phyloP scores from a whole-genome alignment of 2,329 filamentous ascomycete species.

The Arthrocladium fulminans region DNA sequence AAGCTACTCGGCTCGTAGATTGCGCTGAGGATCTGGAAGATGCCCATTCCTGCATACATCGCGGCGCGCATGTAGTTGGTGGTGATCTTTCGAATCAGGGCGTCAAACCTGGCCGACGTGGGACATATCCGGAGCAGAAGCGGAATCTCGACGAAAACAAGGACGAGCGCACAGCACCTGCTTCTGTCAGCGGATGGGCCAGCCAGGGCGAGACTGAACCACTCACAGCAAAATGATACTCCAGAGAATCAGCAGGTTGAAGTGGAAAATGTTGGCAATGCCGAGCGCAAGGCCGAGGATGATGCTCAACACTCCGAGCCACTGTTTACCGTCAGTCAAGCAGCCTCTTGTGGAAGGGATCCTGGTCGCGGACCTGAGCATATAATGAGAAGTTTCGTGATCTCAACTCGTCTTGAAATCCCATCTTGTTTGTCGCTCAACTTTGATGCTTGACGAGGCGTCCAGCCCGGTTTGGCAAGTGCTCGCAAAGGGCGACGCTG shows the following conservation, averaged over 20 bases:
- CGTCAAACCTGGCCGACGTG: constrained; percentile 81
- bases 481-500: too few relatives aligned
- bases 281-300: constrained; percentile 59
- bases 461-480: background rate
- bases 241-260: constrained; percentile 52
- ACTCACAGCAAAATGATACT: constrained; percentile 50
- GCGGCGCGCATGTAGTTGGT: constrained; percentile 91
- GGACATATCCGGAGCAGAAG: constrained; percentile 96
- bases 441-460: background rate
- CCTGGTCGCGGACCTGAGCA: constrained; percentile 39
- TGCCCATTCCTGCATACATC: constrained; percentile 72
- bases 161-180: constrained; percentile 61
- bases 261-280: constrained; percentile 59
- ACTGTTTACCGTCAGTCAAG: constrained; percentile 1
- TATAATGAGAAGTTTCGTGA: constrained; percentile 49
- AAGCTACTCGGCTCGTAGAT: constrained; percentile 57
- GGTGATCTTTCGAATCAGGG: constrained; percentile 79
- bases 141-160: constrained; percentile 82
- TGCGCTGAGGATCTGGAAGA: constrained; percentile 77
- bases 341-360: background rate
- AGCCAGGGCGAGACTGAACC: background rate
- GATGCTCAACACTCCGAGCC: constrained; percentile 50
- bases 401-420: constrained; percentile 53
- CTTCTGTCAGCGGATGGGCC: constrained; percentile 1
- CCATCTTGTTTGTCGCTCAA: constrained; percentile 37